Conservation (phyloP, 2,329 filamentous ascomycete genomes). For the Plectosphaerella sp. region DNA sequence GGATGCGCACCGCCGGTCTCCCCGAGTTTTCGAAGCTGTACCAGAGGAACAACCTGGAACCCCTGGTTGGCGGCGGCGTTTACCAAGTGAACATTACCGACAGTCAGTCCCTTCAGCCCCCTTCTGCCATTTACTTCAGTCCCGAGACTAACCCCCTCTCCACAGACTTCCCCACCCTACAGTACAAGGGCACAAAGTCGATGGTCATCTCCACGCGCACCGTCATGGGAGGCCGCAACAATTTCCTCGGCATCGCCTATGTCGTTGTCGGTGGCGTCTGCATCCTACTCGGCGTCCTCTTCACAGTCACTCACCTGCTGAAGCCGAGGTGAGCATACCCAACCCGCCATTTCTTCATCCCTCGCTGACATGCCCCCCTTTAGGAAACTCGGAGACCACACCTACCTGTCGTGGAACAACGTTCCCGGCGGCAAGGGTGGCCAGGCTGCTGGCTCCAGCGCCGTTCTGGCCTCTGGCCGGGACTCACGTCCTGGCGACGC, state of each 20-base stretch:
- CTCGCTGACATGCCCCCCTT: neutral
- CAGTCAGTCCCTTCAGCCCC: conserved; percentile 54
- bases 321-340: conserved; percentile 64
- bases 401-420: conserved; percentile 92
- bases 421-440: conserved; percentile 36
- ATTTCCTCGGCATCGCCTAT: conserved; percentile 94
- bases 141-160: conserved; percentile 4
- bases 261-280: conserved; percentile 91
- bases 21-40: conserved; percentile 94
- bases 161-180: conserved; percentile 72
- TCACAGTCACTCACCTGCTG: conserved; percentile 86
- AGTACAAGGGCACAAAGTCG: conserved; percentile 84
- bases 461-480: conserved; percentile 51
- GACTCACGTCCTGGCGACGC: conserved; percentile 42
- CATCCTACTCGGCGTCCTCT: conserved; percentile 80
- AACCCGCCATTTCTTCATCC: neutral
- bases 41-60: conserved; percentile 68
- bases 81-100: conserved; percentile 76
- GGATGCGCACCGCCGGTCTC: conserved; percentile 96
- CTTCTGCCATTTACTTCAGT: neutral
- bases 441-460: conserved; percentile 34
- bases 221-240: conserved; percentile 91
- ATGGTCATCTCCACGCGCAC: conserved; percentile 86
- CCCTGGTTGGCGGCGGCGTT: conserved; percentile 60
- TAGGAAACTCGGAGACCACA: conserved; percentile 96